Evolutionary conservation across 495 filamentous ascomycete species (phyloP), one percentile per base, ranked within the genome.

Genomic region (Apiosordaria backusii): DNA sequence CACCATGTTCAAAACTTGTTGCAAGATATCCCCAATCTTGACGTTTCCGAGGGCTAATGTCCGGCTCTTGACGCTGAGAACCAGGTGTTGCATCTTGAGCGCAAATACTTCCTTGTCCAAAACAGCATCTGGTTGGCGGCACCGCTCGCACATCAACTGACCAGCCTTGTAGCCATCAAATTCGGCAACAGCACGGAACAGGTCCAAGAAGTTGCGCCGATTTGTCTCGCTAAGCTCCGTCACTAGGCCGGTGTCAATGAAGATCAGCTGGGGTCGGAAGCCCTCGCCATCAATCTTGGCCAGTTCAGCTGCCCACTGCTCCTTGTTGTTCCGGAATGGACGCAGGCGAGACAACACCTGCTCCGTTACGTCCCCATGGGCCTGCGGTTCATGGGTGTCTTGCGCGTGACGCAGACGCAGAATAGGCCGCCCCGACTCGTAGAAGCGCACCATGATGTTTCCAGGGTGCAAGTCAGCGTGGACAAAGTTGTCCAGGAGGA

Each of bases 371-470:
- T 99, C 94, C 3, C 60, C 60, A 61, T 88, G 84, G 3, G 81
- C 79, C n/a, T 85, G 78, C 0, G 82, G 79, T 52, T 71, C 70
- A 0, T 67, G 58, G 13, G 73, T 68, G 15, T 72, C 63, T 61
- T 83, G 83, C 71, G 82, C 73, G 22, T 62, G 70, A 60, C 74
- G 77, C 16, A 72, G 67, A 45, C 70, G 76, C 25, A 84, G 80
- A 66, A 85, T 81, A 4, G 96, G 84, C 63, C 88, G 82, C 35
- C 87, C 87, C 0, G 92, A 88, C 71, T 95, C 86, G 79, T 98
- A 97, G 78, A 99, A 99, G 65, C 96, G 92, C 57, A 99, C 96
- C 94, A 99, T 98, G 80, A 99, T 98, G 75, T 99, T 99, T 7
- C 96, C 96, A 0, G 96, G 96, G 71, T 99, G 96, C 10, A 99